phyloP scores from a whole-genome alignment of 2,329 filamentous ascomycete species.

The Westerdykella ornata region DNA sequence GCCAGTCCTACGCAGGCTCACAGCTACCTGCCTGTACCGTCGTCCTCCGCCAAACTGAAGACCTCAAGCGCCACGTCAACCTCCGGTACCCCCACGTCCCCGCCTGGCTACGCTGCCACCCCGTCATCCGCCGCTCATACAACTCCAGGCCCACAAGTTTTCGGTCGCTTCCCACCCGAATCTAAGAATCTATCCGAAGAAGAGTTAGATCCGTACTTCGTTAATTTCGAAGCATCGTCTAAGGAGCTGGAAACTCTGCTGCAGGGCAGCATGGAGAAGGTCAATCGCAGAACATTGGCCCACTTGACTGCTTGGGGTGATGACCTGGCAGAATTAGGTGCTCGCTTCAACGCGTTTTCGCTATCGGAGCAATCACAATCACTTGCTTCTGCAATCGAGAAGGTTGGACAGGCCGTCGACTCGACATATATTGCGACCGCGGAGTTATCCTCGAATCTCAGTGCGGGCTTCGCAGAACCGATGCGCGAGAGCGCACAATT shows the following conservation, averaged over 20 bases:
- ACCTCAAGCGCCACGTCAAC: conserved; percentile 41
- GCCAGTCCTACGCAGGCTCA: conserved; percentile 89
- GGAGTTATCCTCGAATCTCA: conserved; percentile 79
- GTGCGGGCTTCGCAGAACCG: conserved; percentile 90
- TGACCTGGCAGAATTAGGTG: conserved; percentile 87
- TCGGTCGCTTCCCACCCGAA: conserved; percentile 76
- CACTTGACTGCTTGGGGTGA: conserved; percentile 78
- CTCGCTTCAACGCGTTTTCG: conserved; percentile 95
- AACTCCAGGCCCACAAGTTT: conserved; percentile 56
- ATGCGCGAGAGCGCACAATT: conserved; percentile 98
- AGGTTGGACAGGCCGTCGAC: conserved; percentile 88
- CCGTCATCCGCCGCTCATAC: conserved; percentile 52
- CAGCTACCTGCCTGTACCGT: conserved; percentile 77
- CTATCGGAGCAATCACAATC: conserved; percentile 85
- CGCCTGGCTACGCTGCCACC: conserved; percentile 44
- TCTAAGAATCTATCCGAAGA: conserved; percentile 71
- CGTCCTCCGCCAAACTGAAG: conserved; percentile 78
- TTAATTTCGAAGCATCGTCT: conserved; percentile 84
- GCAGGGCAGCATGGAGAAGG: conserved; percentile 91
- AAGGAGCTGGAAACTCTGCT: conserved; percentile 84
- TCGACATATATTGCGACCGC: conserved; percentile 94
- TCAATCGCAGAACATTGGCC: conserved; percentile 80
- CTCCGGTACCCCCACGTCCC: conserved; percentile 51
- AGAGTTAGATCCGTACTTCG: conserved; percentile 92
- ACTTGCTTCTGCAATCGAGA: conserved; percentile 86